A percentile compares a stretch with the other conserved stretches of the same genome.
phyloP scores from a whole-genome alignment of 2,329 filamentous ascomycete species.

The Fusarium oxysporum region DNA sequence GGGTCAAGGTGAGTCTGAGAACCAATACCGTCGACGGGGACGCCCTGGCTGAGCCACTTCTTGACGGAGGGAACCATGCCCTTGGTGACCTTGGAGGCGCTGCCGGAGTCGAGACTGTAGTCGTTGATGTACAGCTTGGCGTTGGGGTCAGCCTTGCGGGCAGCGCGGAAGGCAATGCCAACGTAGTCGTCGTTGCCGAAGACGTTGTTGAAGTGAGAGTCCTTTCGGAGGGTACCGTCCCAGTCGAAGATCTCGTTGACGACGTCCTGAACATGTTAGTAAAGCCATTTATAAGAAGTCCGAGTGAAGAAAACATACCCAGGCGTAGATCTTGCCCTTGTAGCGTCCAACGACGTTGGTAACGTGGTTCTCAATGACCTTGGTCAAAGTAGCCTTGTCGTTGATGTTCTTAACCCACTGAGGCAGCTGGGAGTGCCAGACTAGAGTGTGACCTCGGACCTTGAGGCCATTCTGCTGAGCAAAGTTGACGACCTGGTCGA shows the following conservation, averaged over 20 bases:
- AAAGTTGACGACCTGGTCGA: constrained; percentile 71
- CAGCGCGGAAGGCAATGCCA: constrained; percentile 75
- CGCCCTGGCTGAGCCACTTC: constrained; percentile 70
- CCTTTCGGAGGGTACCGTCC: constrained; percentile 65
- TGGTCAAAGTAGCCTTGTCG: constrained; percentile 63
- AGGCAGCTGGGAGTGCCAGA: constrained; percentile 73
- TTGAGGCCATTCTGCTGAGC: constrained; percentile 64
- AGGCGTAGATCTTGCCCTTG: constrained; percentile 67
- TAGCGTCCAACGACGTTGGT: constrained; percentile 67
- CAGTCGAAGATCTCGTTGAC: constrained; percentile 75
- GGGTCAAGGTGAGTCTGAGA: constrained; percentile 66
- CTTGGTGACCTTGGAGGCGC: constrained; percentile 67
- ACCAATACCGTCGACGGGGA: constrained; percentile 63
- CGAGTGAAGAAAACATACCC: background rate
- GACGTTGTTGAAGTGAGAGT: constrained; percentile 73
- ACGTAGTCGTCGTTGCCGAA: constrained; percentile 79
- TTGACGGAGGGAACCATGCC: constrained; percentile 70
- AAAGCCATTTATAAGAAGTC: accelerated
- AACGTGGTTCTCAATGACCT: constrained; percentile 70
- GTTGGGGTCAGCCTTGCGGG: constrained; percentile 72
- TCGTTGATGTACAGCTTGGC: constrained; percentile 84
- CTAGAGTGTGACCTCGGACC: constrained; percentile 73
- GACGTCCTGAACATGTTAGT: constrained; percentile 60
- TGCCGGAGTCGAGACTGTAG: constrained; percentile 72
- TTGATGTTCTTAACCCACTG: constrained; percentile 69